Evolutionary conservation across 2,329 filamentous ascomycete species (phyloP).

Genomic region (Exophiala mesophila): DNA sequence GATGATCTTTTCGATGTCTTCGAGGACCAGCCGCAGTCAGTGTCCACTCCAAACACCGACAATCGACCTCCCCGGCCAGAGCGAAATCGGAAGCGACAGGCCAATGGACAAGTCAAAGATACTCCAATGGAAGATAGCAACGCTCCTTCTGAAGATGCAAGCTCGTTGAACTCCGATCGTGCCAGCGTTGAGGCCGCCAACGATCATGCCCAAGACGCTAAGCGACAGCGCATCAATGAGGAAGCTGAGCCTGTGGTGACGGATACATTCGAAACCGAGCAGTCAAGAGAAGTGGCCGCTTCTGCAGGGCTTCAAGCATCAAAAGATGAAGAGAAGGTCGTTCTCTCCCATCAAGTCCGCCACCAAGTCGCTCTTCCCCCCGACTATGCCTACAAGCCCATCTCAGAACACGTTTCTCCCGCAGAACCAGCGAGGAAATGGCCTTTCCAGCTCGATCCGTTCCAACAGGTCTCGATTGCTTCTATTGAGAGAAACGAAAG

Average conservation of each 20-base stretch:
- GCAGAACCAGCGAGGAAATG: slow-evolving; percentile 78
- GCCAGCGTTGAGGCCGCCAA: slow-evolving; percentile 22
- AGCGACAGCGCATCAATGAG: slow-evolving; percentile 48
- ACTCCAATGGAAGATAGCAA: slow-evolving; percentile 13
- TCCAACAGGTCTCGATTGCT: slow-evolving; percentile 89
- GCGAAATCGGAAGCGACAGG: slow-evolving; percentile 78
- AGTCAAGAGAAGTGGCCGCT: slow-evolving; percentile 82
- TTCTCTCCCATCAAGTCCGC: slow-evolving; percentile 94
- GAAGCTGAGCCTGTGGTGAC: slow-evolving; percentile 78
- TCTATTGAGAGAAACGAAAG: slow-evolving; percentile 96
- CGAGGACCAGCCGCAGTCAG: slow-evolving; percentile 58
- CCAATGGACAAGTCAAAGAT: slow-evolving; percentile 69
- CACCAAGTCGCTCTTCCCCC: slow-evolving; percentile 95
- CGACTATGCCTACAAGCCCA: slow-evolving; percentile 90
- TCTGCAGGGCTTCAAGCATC: slow-evolving; percentile 62
- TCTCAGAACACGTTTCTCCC: slow-evolving; percentile 88
- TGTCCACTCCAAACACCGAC: slow-evolving; percentile 31
- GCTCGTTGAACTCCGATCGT: slow-evolving; percentile 7
- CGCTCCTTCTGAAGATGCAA: slow-evolving; percentile 4
- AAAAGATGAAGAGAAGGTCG: slow-evolving; percentile 65
- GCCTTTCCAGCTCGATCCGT: slow-evolving; percentile 90
- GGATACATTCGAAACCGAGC: slow-evolving; percentile 90
- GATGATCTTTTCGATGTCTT: slow-evolving; percentile 82
- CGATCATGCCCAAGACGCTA: slow-evolving; percentile 39
- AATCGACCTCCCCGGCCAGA: slow-evolving; percentile 42